Conservation (phyloP, 176 grass and related monocot genomes). For the Musa schizocarpa region DNA sequence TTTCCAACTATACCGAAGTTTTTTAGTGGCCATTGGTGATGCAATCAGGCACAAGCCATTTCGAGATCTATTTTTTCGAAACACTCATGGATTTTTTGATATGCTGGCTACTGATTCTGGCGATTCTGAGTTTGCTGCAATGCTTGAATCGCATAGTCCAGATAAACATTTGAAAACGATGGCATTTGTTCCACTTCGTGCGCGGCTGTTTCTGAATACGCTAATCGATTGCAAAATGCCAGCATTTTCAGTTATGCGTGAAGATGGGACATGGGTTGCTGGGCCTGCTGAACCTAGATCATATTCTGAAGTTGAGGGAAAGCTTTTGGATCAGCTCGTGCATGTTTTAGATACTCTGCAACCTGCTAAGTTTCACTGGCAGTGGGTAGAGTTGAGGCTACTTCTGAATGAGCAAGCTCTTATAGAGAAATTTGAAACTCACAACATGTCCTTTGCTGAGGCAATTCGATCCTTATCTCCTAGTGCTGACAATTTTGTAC, state of each 20-base stretch:
- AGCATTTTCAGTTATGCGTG: constrained; percentile 33
- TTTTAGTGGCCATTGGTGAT: constrained; percentile 57
- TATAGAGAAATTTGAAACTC: constrained; percentile 67
- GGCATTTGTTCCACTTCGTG: constrained; percentile 77
- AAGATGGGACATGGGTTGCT: constrained; percentile 49
- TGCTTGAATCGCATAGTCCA: constrained; percentile 53
- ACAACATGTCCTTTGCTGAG: constrained; percentile 61
- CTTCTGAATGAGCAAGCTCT: constrained; percentile 98
- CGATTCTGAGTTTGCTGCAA: constrained; percentile 84
- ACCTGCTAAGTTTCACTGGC: constrained; percentile 98
- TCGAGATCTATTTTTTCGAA: constrained; percentile 76
- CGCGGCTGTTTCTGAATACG: constrained; percentile 78
- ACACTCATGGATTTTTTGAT: constrained; percentile 66
- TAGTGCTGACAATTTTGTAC: constrained; percentile 52
- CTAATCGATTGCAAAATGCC: constrained; percentile 81
- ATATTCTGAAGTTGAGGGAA: constrained; percentile 40
- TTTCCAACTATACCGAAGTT: constrained; percentile 50
- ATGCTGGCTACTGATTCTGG: constrained; percentile 67
- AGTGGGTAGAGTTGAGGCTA: constrained; percentile 95
- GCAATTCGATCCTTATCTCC: constrained; percentile 73
- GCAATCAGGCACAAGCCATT: constrained; percentile 81
- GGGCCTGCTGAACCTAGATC: constrained; percentile 47
- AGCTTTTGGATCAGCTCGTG: constrained; percentile 67
- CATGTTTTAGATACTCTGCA: constrained; percentile 88
- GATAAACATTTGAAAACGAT: constrained; percentile 73